Evolutionary conservation across 177 flowering plant species (phyloP).

Genomic region (Vitis hybrid): DNA sequence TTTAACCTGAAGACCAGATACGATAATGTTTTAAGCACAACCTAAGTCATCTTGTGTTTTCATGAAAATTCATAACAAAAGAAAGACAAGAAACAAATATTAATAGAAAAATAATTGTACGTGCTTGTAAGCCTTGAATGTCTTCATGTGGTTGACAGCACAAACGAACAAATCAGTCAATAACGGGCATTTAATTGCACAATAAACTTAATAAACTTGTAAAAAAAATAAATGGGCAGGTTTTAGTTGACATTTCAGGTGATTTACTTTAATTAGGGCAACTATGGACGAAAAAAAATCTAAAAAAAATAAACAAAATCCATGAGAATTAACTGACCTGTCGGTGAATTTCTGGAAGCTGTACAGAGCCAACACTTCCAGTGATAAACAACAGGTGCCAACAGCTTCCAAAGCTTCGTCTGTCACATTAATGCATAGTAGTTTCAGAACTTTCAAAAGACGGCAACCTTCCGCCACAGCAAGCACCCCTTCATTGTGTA

Average conservation of each 20-base stretch:
- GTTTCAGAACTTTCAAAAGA: conserved; percentile 62
- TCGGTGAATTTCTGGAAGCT: conserved; percentile 92
- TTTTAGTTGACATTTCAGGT: background rate
- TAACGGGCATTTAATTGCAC: background rate
- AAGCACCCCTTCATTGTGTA: conserved; percentile 67
- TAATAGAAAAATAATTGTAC: background rate
- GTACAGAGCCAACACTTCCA: conserved; percentile 74
- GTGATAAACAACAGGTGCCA: conserved; percentile 51
- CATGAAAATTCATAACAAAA: background rate
- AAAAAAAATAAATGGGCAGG: background rate
- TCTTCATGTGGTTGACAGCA: background rate
- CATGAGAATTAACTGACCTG: conserved; percentile 40
- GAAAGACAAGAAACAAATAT: background rate
- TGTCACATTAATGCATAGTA: conserved; percentile 81
- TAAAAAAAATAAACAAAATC: background rate
- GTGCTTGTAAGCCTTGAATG: background rate
- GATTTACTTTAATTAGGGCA: background rate
- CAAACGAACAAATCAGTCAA: background rate
- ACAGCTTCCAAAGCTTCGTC: conserved; percentile 78
- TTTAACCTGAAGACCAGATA: background rate
- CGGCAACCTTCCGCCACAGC: conserved; percentile 77
- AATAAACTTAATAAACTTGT: background rate
- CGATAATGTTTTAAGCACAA: background rate
- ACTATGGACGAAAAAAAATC: no score
- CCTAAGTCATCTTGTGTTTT: background rate